Evolutionary conservation across 164 flowering plant species (phyloP).

Genomic region (Aristolochia contorta): DNA sequence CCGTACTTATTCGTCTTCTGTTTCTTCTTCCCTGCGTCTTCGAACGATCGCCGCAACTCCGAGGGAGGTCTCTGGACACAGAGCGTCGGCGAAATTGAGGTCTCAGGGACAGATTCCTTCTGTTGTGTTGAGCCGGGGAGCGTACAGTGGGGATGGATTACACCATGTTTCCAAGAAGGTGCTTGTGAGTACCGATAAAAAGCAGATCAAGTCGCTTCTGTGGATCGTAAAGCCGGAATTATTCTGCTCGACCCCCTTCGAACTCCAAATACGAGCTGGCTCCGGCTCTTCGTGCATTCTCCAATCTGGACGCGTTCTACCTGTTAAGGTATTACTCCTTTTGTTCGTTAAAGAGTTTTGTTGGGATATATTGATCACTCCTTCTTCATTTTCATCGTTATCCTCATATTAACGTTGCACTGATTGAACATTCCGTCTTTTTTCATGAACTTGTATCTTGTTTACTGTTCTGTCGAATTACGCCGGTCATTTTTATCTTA

Average conservation of each 20-base stretch:
- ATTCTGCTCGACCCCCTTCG: slow-evolving; percentile 76
- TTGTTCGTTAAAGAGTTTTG: background rate
- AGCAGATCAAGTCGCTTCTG: slow-evolving; percentile 61
- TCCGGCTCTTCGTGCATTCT: slow-evolving; percentile 63
- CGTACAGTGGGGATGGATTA: slow-evolving; percentile 4
- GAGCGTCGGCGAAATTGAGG: slow-evolving; percentile 50
- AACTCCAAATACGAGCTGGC: slow-evolving; percentile 82
- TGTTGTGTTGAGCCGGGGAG: slow-evolving; percentile 50
- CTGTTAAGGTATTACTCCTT: slow-evolving; percentile 44
- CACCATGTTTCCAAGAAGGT: slow-evolving; percentile 38
- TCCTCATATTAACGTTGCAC: no score
- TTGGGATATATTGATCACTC: no score
- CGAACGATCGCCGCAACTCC: slow-evolving; percentile 82
- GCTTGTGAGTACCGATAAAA: slow-evolving; percentile 62
- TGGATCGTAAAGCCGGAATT: slow-evolving; percentile 40
- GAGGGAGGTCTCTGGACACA: slow-evolving; percentile 45
- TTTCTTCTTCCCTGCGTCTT: slow-evolving; percentile 15
- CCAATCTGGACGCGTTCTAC: slow-evolving; percentile 71
- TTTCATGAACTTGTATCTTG: no score
- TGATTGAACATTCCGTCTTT: background rate
- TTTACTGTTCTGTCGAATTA: no score
- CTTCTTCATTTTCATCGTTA: no score
- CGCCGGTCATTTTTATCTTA: no score
- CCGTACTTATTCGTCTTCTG: background rate
- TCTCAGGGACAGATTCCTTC: slow-evolving; percentile 80